phyloP scores from a whole-genome alignment of 2,329 filamentous ascomycete species.

The Arthrobotrys iridis region DNA sequence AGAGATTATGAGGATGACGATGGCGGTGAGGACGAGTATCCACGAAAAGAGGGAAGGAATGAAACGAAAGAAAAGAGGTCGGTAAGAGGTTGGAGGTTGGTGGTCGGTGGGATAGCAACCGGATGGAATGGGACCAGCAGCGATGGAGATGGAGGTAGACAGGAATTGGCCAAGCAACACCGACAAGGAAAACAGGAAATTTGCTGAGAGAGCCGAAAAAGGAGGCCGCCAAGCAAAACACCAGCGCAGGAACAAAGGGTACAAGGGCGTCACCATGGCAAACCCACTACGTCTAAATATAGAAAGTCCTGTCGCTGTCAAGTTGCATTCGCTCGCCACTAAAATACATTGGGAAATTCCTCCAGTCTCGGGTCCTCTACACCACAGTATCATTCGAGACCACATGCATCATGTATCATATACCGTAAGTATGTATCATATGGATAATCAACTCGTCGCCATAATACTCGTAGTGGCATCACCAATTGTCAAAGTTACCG shows the following conservation, averaged over 20 bases:
- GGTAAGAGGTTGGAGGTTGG: slow-evolving; percentile 3
- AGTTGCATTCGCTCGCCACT: slow-evolving; percentile 17
- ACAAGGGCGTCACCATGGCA: slow-evolving; percentile 47
- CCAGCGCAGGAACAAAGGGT: slow-evolving; percentile 10
- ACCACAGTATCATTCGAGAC: not conserved
- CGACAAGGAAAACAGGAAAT: slow-evolving; percentile 14
- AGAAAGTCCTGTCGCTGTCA: slow-evolving; percentile 30
- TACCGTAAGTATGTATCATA: not conserved
- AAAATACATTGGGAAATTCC: slow-evolving; percentile 1
- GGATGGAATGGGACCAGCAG: no score
- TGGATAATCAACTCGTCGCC: no score
- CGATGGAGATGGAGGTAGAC: slow-evolving; percentile 13
- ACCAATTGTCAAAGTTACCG: slow-evolving; percentile 96
- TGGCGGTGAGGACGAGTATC: not conserved
- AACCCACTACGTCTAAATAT: slow-evolving; percentile 26
- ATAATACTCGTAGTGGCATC: no score
- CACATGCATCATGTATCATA: not conserved
- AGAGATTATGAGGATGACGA: not conserved
- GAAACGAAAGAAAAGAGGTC: not conserved
- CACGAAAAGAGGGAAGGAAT: not conserved
- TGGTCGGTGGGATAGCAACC: slow-evolving; percentile 14
- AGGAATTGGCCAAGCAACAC: slow-evolving; percentile 21
- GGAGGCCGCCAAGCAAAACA: slow-evolving; percentile 37
- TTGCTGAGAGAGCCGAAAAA: slow-evolving; percentile 19
- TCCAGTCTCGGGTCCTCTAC: not conserved